Evolutionary conservation across 371 early-diverging fungal genomes (phyloP), one percentile per base, ranked within the genome.

Genomic region (Entomophthora muscae): DNA sequence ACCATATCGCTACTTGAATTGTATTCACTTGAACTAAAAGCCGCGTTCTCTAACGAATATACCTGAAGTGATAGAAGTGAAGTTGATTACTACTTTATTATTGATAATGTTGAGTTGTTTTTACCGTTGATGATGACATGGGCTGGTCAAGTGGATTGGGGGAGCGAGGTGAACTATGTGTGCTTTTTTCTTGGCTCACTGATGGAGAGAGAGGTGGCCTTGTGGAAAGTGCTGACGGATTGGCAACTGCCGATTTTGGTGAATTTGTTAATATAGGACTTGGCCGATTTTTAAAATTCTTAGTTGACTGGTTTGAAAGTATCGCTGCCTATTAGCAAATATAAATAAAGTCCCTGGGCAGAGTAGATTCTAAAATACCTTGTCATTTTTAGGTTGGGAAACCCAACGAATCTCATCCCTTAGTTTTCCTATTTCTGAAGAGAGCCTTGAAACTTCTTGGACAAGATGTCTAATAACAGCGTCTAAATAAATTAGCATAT

Each of bases 1-100:
- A 90, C 86, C 17, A 86, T 83, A 1, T 84, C 85, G 32, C 78
- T 78, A 65, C 79, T 32, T 3, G 13, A 23, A 27, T 29, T 17
- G 10, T 30, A 79, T 65, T 80, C 78, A 32, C 68, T 63, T 24
- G 68, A 59, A 28, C 32, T 52, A 27, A 60, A 64, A 31, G 52
- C 53, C 32, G 23, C 27, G n/a, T 63, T 65, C 27, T 32, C 57
- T 17, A 30, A 17, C 27, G 23, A 28, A 27, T 51, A 33, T 42
- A 42, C 42, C 42, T 57, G 24, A 57, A 24, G 17, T 57, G 30
- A 57, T 57, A 21, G 30, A 2, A 22, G 17, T 30, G 22, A 30
- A n/a, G 10, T 30, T 30, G 24, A 27, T 57, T 27, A 42, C 17
- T 5, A 17, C 42, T 42, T 42, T 42, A 42, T 42, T 42, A 17